These are phyloP conservation scores for Coemansia sp. DNA, from an alignment of 192 early-diverging fungal species.

Conservation along the genomic window DNA sequence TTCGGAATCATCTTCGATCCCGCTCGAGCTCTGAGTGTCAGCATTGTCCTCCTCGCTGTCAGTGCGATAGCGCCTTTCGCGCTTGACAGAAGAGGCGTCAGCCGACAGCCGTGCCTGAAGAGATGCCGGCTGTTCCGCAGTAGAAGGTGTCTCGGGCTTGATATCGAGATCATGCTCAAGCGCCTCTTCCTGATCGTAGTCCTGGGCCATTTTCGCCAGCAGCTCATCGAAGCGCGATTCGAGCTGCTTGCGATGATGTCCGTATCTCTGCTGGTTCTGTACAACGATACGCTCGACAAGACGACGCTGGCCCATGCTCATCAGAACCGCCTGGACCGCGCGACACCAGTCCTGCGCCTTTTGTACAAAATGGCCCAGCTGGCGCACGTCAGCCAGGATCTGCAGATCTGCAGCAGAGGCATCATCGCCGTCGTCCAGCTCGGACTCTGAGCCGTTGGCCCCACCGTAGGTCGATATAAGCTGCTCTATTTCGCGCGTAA, in stretches of 20 bases:
- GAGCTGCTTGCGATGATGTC: constrained; percentile 30
- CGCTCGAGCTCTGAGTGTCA: constrained; percentile 1
- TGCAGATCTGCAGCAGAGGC: constrained; percentile 22
- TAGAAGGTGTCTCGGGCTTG: background rate
- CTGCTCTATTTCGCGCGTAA: constrained; percentile 31
- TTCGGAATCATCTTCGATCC: background rate
- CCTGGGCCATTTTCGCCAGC: background rate
- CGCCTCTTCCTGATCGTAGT: background rate
- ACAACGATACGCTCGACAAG: constrained; percentile 24
- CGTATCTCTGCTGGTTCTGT: constrained; percentile 27
- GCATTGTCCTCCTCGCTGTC: constrained; percentile 12
- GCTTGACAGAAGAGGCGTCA: background rate
- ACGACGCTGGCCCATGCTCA: constrained; percentile 22
- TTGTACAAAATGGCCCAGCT: constrained; percentile 49
- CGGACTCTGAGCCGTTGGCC: background rate
- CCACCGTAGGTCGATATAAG: constrained; percentile 16
- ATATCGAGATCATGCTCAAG: background rate
- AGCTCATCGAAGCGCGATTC: constrained; percentile 26
- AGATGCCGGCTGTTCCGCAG: background rate
- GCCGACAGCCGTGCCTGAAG: background rate
- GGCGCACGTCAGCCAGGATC: constrained; percentile 43
- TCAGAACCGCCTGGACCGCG: constrained; percentile 41
- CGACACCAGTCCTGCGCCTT: constrained; percentile 42
- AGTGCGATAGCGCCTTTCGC: background rate
- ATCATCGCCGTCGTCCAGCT: background rate